These are phyloP conservation scores for Plectosphaerella cucumerina DNA, from an alignment of 2,329 filamentous ascomycete species.

Conservation along the genomic window DNA sequence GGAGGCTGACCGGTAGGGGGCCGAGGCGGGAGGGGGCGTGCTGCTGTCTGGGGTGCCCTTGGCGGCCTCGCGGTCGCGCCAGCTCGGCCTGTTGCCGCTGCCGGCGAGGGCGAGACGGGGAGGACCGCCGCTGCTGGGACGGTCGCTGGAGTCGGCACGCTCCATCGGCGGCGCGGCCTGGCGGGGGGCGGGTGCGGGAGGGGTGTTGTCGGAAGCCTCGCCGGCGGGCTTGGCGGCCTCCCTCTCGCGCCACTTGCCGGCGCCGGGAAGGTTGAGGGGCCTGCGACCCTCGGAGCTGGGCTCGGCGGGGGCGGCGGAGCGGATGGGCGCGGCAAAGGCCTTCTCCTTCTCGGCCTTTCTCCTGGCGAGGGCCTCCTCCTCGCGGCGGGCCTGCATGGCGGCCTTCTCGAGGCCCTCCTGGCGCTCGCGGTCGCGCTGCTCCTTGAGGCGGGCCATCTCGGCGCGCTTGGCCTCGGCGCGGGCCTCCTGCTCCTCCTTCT, in stretches of 20 bases:
- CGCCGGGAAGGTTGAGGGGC: conserved; percentile 23
- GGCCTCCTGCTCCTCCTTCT: conserved; percentile 80
- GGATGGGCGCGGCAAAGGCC: conserved; percentile 31
- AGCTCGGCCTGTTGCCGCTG: conserved; percentile 58
- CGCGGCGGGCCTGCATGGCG: conserved; percentile 71
- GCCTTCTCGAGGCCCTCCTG: conserved; percentile 64
- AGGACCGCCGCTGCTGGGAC: conserved; percentile 37
- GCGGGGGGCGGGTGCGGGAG: conserved; percentile 16
- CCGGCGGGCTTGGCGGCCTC: conserved; percentile 24
- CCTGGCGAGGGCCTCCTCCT: conserved; percentile 82
- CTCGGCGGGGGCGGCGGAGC: conserved; percentile 25
- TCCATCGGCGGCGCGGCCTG: conserved; percentile 26
- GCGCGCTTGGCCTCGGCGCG: conserved; percentile 77
- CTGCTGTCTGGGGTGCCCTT: conserved; percentile 33
- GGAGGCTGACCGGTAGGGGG: conserved; percentile 32
- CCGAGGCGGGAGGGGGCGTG: conserved; percentile 44
- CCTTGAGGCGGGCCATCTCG: conserved; percentile 62
- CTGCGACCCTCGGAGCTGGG: conserved; percentile 16
- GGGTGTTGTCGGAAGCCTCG: conserved; percentile 27
- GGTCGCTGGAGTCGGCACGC: conserved; percentile 44
- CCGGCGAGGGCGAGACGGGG: conserved; percentile 59
- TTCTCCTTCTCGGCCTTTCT: conserved; percentile 62
- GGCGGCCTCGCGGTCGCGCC: conserved; percentile 68
- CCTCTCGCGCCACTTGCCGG: conserved; percentile 39
- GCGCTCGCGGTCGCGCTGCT: conserved; percentile 61